phyloP scores from a whole-genome alignment of 257 asterid genomes.

The Fraxinus quadrangulata region DNA sequence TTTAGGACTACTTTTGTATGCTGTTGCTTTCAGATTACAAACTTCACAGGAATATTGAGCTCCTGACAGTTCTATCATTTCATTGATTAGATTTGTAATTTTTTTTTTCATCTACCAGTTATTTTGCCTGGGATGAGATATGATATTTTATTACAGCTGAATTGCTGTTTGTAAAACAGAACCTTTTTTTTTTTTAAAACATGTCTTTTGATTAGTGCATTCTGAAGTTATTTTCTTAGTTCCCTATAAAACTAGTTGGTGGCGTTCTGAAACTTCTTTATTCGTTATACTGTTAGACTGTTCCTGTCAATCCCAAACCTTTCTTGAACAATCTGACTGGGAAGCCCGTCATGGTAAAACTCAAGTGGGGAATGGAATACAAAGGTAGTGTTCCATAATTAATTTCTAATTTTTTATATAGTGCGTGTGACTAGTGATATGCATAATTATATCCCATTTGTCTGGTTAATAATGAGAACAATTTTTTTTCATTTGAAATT shows the following conservation, averaged over 20 bases:
- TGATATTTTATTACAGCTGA: background rate
- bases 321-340: conserved; percentile 97
- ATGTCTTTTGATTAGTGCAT: background rate
- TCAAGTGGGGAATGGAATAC: conserved; percentile 99
- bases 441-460: background rate
- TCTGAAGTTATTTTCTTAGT: background rate
- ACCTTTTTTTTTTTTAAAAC: background rate
- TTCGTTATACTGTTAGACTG: conserved; percentile 56
- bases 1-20: background rate
- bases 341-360: conserved; percentile 90
- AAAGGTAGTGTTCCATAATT: conserved; percentile 50
- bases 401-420: background rate
- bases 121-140: background rate
- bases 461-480: background rate
- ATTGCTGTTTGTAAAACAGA: background rate
- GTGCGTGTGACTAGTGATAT: background rate
- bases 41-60: background rate
- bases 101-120: too few relatives aligned
- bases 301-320: conserved; percentile 99
- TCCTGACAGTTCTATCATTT: background rate
- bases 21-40: background rate
- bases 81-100: background rate
- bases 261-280: conserved; percentile 13
- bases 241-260: background rate
- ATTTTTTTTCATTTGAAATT: background rate